Evolutionary conservation across 2,329 filamentous ascomycete genomes (phyloP), one percentile per base, ranked within the genome.

Genomic region (Exophiala oligosperma): DNA sequence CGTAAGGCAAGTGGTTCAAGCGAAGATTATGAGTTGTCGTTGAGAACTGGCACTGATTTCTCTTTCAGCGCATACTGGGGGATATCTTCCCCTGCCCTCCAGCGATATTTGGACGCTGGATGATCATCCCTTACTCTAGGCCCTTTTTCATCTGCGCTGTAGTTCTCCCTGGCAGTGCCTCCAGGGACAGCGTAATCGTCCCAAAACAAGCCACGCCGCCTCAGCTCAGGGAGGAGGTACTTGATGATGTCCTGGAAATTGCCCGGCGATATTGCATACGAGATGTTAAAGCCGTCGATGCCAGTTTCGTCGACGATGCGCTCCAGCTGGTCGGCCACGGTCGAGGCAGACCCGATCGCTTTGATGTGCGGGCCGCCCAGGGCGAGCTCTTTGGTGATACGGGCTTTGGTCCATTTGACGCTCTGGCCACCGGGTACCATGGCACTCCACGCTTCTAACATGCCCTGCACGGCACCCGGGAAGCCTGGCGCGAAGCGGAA

Each of bases 281-380:
- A 14, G 24, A 58, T 46, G 44, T 91, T 91, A 72, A 91, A 91
- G 0, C 88, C 87, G 68, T 91, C 88, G 1, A 91, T 81, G 64
- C 89, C 88, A 0, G 84, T 86, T 68, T 89, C 87, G 4, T 76
- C 67, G 0, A 89, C 76, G 87, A 87, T 91, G 0, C 76, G 72
- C 71, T 91, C 85, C 52, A 91, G 77, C 37, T 81, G 78, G 67
- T 91, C 86, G 0, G 85, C 88, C 1, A 90, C 85, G 64, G 84
- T 82, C 14, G 78, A 71, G 0, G 87, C 75, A 0, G 85, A 89
- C 0, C 88, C 88, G 0, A 90, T 84, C 2, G 85, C 71, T 0
- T 84, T 79, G 0, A 86, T 83, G 0, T 86, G 85, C 17, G 88
- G 80, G 1, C 88, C 88, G 4, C 88, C 88, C 9, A 90, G 79